A percentile compares a stretch with the other conserved stretches of the same genome.
These are phyloP conservation scores for Fusarium transvaalense DNA, from an alignment of 2,329 filamentous ascomycete genomes.

Conservation along the genomic window DNA sequence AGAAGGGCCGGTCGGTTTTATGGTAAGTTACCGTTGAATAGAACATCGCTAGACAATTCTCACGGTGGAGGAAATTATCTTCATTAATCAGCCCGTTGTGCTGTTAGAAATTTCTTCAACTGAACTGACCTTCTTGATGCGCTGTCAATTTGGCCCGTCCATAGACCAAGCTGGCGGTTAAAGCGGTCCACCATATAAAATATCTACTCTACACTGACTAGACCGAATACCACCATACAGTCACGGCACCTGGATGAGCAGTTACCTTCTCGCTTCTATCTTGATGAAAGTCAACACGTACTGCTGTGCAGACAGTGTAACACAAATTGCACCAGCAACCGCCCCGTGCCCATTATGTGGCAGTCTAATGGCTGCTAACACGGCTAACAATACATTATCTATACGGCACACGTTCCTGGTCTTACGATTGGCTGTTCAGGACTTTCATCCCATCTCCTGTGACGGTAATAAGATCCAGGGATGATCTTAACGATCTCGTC, in stretches of 20 bases:
- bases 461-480: constrained; percentile 11
- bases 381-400: constrained; percentile 8
- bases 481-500: constrained; percentile 15
- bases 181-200: constrained; percentile 28
- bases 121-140: constrained; percentile 7
- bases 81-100: neutral
- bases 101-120: neutral
- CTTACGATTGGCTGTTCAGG: constrained; percentile 3
- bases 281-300: constrained; percentile 12
- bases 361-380: neutral
- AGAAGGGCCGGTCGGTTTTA: constrained; percentile 29
- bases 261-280: neutral
- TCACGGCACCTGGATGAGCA: neutral
- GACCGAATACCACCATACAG: neutral
- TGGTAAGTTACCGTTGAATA: constrained; percentile 10
- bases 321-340: constrained; percentile 25
- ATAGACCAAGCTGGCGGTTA: constrained; percentile 20
- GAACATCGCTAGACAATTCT: constrained; percentile 9
- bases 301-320: constrained; percentile 29
- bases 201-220: neutral
- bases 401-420: neutral
- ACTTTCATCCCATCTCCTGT: constrained; percentile 32
- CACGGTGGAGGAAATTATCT: constrained; percentile 1
- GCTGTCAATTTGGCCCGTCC: constrained; percentile 20
- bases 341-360: constrained; percentile 15